Conservation (phyloP, 2,329 filamentous ascomycete genomes). For the Calonectria hongkongensis region DNA sequence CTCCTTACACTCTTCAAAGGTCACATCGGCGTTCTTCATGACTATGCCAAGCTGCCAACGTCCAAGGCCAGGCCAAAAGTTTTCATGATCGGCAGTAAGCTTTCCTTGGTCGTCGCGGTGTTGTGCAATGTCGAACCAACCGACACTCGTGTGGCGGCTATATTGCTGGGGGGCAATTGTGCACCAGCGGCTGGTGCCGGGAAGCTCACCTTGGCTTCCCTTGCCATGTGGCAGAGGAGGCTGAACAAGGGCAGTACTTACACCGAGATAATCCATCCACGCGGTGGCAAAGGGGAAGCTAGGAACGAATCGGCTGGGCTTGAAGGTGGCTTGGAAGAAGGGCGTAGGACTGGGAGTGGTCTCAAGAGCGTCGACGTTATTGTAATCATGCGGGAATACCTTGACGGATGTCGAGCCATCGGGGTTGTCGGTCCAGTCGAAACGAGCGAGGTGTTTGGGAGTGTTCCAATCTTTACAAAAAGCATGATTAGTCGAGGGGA, state of each 20-base stretch:
- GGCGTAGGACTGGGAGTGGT: constrained; percentile 58
- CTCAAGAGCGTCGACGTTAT: constrained; percentile 56
- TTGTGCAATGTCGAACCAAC: constrained; percentile 69
- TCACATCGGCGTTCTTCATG: constrained; percentile 61
- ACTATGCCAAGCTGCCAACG: constrained; percentile 66
- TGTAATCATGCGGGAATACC: constrained; percentile 67
- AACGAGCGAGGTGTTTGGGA: constrained; percentile 72
- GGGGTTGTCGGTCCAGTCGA: constrained; percentile 64
- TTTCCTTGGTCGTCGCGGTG: constrained; percentile 53
- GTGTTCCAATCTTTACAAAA: constrained; percentile 70
- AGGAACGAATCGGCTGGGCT: constrained; percentile 63
- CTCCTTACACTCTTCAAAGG: constrained; percentile 55
- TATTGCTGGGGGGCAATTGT: constrained; percentile 58
- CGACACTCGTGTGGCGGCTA: constrained; percentile 59
- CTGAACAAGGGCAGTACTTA: constrained; percentile 66
- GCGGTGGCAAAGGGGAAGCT: constrained; percentile 65
- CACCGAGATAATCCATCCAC: constrained; percentile 62
- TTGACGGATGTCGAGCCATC: constrained; percentile 63
- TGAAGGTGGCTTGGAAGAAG: constrained; percentile 68
- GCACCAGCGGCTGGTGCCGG: constrained; percentile 69
- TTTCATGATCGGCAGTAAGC: constrained; percentile 55
- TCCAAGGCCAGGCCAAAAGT: constrained; percentile 69
- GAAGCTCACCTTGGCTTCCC: constrained; percentile 64
- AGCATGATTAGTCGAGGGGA: constrained; percentile 21
- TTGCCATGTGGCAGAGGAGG: constrained; percentile 68